A percentile compares a stretch with the other conserved stretches of the same genome.
Evolutionary conservation across 345 rosid genomes (phyloP).

Genomic region (Ricinus communis): DNA sequence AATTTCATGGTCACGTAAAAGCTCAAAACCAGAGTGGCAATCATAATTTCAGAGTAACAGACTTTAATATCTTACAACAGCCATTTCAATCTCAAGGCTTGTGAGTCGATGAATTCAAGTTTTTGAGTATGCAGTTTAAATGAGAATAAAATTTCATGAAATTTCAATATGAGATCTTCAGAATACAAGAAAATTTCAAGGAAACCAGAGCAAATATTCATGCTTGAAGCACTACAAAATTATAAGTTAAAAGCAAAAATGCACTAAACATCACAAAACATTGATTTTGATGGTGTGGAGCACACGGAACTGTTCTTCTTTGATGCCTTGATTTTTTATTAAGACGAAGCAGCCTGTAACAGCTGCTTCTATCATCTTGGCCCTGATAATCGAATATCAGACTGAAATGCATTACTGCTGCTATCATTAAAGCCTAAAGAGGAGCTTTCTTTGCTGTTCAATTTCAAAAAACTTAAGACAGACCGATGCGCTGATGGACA

Average conservation of each 20-base stretch:
- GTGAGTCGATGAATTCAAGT: no score
- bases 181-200: neutral
- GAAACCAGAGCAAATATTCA: neutral
- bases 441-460: slow-evolving; percentile 38
- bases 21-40: no score
- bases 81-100: no score
- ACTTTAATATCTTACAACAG: no score
- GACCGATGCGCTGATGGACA: slow-evolving; percentile 24
- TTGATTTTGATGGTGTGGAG: neutral
- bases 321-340: neutral
- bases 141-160: neutral
- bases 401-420: slow-evolving; percentile 31
- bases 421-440: slow-evolving; percentile 25
- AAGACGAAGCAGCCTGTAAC: neutral
- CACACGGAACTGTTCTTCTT: neutral
- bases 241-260: neutral
- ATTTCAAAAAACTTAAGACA: slow-evolving; percentile 28
- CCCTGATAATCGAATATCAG: slow-evolving; percentile 44
- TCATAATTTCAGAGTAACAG: no score
- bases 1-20: no score
- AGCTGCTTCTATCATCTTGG: slow-evolving; percentile 36
- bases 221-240: neutral
- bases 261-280: neutral
- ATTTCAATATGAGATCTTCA: neutral
- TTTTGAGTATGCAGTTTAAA: no score